Conservation (phyloP, 257 asterid genomes). For the Solanum rostratum region DNA sequence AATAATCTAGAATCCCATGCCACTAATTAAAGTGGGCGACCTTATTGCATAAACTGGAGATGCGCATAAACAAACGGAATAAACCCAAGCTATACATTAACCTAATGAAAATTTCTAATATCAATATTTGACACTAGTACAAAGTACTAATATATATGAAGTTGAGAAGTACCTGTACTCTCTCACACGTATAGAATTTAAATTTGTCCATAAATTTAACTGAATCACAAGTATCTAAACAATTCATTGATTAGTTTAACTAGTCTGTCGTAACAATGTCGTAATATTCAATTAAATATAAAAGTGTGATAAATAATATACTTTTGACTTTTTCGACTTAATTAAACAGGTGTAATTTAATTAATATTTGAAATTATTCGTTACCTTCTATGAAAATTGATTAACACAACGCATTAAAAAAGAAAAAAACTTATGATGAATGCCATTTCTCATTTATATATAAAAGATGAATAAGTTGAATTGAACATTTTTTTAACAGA, state of each 20-base stretch:
- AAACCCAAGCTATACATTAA: neutral
- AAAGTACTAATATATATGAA: neutral
- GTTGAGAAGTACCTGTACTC: neutral
- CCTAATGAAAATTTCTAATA: neutral
- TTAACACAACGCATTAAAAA: neutral
- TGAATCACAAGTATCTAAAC: neutral
- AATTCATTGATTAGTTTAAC: neutral
- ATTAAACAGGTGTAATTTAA: neutral
- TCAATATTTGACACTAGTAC: neutral
- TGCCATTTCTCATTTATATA: neutral
- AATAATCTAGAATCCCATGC: neutral
- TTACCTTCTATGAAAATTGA: neutral
- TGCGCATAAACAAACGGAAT: conserved; percentile 11
- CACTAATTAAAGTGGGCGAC: conserved; percentile 2
- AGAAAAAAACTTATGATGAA: neutral
- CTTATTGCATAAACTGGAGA: neutral
- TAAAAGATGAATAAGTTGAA: neutral
- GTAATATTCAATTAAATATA: neutral
- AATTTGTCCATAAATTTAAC: neutral
- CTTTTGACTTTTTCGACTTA: neutral
- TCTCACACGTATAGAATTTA: neutral
- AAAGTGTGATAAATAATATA: neutral
- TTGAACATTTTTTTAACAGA: too few relatives aligned
- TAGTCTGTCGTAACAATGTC: neutral
- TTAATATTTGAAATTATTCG: neutral